Percentiles rank a stretch among this genome's conserved stretches.
Conservation (phyloP, 2,329 filamentous ascomycete species). For the Penicillium olsonii region DNA sequence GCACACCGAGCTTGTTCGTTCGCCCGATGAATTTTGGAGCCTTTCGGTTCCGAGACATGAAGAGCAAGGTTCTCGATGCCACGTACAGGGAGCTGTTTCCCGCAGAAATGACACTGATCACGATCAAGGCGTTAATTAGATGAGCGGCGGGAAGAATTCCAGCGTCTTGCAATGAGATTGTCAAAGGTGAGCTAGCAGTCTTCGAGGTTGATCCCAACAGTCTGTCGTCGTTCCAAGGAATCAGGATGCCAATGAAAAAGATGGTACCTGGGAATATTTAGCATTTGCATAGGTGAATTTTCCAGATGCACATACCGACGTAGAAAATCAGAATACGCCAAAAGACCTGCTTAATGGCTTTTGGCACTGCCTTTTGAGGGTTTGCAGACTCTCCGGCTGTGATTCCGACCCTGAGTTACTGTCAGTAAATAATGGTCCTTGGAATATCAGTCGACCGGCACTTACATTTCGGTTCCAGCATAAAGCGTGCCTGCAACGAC, state of each 20-base stretch:
- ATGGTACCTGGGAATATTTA: conserved; percentile 55
- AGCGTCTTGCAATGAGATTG: conserved; percentile 71
- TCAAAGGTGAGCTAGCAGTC: conserved; percentile 71
- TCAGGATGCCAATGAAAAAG: conserved; percentile 74
- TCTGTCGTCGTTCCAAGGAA: conserved; percentile 66
- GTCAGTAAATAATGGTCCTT: conserved; percentile 3
- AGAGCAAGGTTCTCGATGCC: conserved; percentile 71
- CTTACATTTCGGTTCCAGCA: conserved; percentile 37
- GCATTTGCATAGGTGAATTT: not conserved
- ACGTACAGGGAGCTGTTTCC: conserved; percentile 79
- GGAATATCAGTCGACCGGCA: not conserved
- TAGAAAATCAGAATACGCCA: conserved; percentile 58
- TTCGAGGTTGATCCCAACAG: conserved; percentile 64
- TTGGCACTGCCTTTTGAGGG: conserved; percentile 48
- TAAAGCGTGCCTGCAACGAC: conserved; percentile 38
- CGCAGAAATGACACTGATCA: conserved; percentile 70
- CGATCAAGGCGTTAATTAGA: conserved; percentile 75
- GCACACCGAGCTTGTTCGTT: conserved; percentile 65
- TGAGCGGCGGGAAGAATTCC: conserved; percentile 73
- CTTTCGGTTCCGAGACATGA: conserved; percentile 72
- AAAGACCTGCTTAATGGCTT: conserved; percentile 45
- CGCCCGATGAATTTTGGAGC: conserved; percentile 69
- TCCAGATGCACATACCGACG: conserved; percentile 46
- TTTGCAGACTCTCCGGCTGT: conserved; percentile 43
- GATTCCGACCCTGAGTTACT: conserved; percentile 33